Evolutionary conservation across 192 early-diverging fungal species (phyloP).

Genomic region (Coemansia sp.): DNA sequence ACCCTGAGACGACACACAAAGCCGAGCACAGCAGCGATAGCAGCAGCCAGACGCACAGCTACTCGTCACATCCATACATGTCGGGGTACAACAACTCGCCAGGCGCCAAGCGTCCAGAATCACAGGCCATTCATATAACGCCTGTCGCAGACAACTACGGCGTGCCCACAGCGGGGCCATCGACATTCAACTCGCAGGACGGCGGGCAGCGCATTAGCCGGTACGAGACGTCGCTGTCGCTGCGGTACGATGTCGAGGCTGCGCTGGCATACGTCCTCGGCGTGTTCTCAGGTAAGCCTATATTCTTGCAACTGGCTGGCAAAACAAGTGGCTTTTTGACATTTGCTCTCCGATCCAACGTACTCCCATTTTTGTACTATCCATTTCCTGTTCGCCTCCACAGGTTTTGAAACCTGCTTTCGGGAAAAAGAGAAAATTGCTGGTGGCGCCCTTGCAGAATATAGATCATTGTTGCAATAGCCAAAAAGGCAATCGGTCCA

Average conservation of each 20-base stretch:
- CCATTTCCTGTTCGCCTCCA: not conserved
- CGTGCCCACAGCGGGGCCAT: slow-evolving; percentile 44
- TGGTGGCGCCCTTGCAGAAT: slow-evolving; percentile 8
- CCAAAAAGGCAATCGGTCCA: not conserved
- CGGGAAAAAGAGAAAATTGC: not conserved
- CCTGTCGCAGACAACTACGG: slow-evolving; percentile 18
- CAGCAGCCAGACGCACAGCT: slow-evolving; percentile 2
- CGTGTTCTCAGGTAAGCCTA: slow-evolving; percentile 48
- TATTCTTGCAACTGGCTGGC: not conserved
- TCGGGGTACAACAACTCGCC: slow-evolving; percentile 13
- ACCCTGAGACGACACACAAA: slow-evolving; percentile 18
- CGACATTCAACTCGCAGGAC: slow-evolving; percentile 51
- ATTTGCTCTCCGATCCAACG: not conserved
- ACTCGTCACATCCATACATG: slow-evolving; percentile 46
- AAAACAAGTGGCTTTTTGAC: slow-evolving; percentile 8
- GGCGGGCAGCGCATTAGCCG: slow-evolving; percentile 70
- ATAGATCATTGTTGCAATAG: not conserved
- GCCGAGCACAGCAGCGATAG: slow-evolving; percentile 10
- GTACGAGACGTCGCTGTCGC: slow-evolving; percentile 70
- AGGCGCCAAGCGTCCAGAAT: slow-evolving; percentile 15
- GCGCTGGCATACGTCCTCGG: slow-evolving; percentile 67
- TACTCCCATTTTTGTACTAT: not conserved
- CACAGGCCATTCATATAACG: slow-evolving; percentile 29
- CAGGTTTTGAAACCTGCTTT: not conserved
- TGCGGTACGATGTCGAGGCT: slow-evolving; percentile 75